Base-by-base conservation (phyloP, 2,329 filamentous ascomycete genomes). In the Fusarium sp. region DNA sequence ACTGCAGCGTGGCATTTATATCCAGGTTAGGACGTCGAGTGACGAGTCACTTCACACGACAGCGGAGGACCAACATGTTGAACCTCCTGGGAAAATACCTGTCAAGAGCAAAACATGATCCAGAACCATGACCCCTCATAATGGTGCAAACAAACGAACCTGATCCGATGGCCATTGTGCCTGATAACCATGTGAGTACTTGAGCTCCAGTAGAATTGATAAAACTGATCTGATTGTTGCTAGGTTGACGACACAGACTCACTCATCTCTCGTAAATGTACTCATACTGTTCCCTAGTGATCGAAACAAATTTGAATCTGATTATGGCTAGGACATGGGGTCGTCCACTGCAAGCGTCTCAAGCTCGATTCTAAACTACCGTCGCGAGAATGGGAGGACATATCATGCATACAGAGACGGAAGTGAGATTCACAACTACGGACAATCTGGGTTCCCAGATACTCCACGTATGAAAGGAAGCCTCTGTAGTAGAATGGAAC, bases 381-480 rank as follows among this genome's bases (percentile, higher is more conserved):
- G 48, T 19, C 47, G 36, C 4, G 53, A 57, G 27, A 57, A 57
- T 4, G 53, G 53, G 3, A 43, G 49, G 13, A 53, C 43, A 10
- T 54, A 54, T 36, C 39, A 54, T 37, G 10, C 17, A 32, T 54
- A 54, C 31, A 54, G 48, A 17, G 55, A 58, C 10, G 55, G 50
- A 27, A 58, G 50, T 51, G 6, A 29, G 39, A 27, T 19, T 3
- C 13, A 10, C n/a, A 6, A 13, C 14, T 3, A 5, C 3, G 6
- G n/a, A 2, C 13, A 14, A 6, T n/a, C 4, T 8, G 9, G 19
- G 9, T 13, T 25, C 2, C 1, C 8, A 55, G 52, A 6, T 64
- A 61, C n/a, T 61, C 47, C 3, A 49, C 61, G 10, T 55, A 57
- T 29, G 53, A 43, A 13, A 65, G 33, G 15, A 67, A 57, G 8